Conservation (phyloP, 495 filamentous ascomycete species). For the Penicillium paradoxum region DNA sequence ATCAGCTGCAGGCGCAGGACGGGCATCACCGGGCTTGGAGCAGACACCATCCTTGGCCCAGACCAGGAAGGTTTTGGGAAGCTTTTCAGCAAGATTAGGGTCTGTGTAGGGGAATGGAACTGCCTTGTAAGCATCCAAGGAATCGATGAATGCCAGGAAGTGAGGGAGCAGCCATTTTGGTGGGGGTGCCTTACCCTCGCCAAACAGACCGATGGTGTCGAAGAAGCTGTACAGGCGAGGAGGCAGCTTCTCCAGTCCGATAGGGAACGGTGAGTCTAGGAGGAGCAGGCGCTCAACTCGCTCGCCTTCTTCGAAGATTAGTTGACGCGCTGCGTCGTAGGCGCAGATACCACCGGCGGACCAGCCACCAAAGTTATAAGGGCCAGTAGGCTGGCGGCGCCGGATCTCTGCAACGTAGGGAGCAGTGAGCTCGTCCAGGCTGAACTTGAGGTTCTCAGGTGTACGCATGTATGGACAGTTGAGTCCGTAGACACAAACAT, state of each 20-base stretch:
- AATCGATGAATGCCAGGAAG: conserved; percentile 71
- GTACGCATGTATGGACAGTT: conserved; percentile 65
- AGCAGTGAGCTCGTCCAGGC: conserved; percentile 51
- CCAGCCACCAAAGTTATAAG: conserved; percentile 69
- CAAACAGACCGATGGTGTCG: conserved; percentile 73
- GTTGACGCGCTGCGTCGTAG: conserved; percentile 72
- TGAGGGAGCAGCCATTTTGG: conserved; percentile 80
- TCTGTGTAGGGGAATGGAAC: conserved; percentile 34
- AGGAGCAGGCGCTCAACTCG: conserved; percentile 69
- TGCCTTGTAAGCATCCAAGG: conserved; percentile 67
- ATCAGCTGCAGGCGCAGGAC: conserved; percentile 63
- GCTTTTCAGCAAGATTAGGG: conserved; percentile 37
- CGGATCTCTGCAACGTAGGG: conserved; percentile 63
- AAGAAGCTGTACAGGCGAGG: conserved; percentile 74
- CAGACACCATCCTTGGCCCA: conserved; percentile 83
- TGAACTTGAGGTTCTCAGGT: conserved; percentile 50
- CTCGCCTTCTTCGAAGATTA: conserved; percentile 63
- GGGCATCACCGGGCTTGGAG: conserved; percentile 60
- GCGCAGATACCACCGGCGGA: conserved; percentile 85
- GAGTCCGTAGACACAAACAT: conserved; percentile 55
- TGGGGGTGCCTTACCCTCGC: conserved; percentile 59
- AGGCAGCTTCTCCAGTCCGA: conserved; percentile 73
- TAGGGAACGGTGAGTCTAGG: conserved; percentile 77
- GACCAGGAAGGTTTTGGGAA: conserved; percentile 62
- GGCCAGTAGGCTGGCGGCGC: conserved; percentile 68